Conservation (phyloP, 2,329 filamentous ascomycete species). For the Pseudogymnoascus sp. region DNA sequence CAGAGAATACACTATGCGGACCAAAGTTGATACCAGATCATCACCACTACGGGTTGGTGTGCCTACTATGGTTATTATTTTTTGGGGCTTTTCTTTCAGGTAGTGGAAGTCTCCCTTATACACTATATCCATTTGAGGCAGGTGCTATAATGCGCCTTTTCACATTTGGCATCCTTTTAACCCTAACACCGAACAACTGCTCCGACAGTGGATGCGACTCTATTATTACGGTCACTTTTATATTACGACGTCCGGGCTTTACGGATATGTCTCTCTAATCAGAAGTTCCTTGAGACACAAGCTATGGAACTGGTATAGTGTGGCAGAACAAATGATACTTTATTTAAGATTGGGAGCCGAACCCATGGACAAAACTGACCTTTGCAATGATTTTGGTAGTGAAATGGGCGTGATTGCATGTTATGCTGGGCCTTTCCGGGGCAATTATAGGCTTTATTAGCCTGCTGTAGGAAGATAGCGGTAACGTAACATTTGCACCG, state of each 20-base stretch:
- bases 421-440: slow-evolving; percentile 17
- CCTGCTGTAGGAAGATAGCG: background rate
- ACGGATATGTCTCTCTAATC: slow-evolving; percentile 19
- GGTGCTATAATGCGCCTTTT: slow-evolving; percentile 26
- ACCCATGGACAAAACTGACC: background rate
- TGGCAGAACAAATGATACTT: background rate
- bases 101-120: background rate
- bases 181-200: slow-evolving; percentile 25
- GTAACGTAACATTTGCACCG: background rate
- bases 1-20: background rate
- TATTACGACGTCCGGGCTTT: slow-evolving; percentile 23
- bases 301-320: slow-evolving; percentile 11
- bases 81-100: slow-evolving; percentile 3
- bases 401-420: slow-evolving; percentile 26
- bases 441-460: slow-evolving; percentile 14
- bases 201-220: slow-evolving; percentile 28
- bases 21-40: background rate
- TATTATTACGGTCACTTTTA: slow-evolving; percentile 30
- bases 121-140: slow-evolving; percentile 13
- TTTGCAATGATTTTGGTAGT: slow-evolving; percentile 19
- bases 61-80: slow-evolving; percentile 8
- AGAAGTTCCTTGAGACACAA: background rate
- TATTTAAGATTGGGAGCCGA: no score
- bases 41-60: background rate
- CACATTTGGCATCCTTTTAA: slow-evolving; percentile 26